Conservation (phyloP, 352 stramenopile genomes). For the Phytopythium delawarense region DNA sequence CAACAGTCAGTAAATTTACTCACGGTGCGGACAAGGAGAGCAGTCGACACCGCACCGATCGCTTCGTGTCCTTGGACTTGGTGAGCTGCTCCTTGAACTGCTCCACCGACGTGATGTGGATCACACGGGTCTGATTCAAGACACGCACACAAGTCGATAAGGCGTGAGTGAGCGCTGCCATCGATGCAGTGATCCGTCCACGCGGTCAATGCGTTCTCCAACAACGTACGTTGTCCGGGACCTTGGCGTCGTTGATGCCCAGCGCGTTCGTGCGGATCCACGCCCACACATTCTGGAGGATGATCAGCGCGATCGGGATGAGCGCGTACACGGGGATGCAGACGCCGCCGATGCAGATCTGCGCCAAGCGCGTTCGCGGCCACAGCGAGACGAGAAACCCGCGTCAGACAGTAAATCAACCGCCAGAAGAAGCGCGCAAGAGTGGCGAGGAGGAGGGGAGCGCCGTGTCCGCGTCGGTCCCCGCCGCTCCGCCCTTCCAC, state of each 20-base stretch:
- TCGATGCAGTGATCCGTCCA: background rate
- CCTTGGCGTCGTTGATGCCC: slow-evolving; percentile 41
- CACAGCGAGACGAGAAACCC: background rate
- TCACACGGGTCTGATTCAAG: slow-evolving; percentile 47
- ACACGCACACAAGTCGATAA: background rate
- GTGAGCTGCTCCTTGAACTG: slow-evolving; percentile 71
- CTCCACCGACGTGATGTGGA: slow-evolving; percentile 64
- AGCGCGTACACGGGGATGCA: slow-evolving; percentile 78
- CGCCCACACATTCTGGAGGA: slow-evolving; percentile 62
- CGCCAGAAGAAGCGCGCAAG: background rate
- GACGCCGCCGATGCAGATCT: slow-evolving; percentile 81
- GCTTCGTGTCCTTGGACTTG: slow-evolving; percentile 65
- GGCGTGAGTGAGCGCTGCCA: background rate
- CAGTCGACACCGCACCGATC: slow-evolving; percentile 26
- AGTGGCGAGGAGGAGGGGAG: background rate
- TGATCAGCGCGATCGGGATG: slow-evolving; percentile 64
- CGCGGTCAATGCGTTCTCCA: background rate
- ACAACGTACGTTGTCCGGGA: slow-evolving; percentile 40
- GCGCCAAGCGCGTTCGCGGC: background rate
- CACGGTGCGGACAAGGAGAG: background rate
- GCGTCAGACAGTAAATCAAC: background rate
- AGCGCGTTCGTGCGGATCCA: slow-evolving; percentile 69
- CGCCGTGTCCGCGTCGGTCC: background rate
- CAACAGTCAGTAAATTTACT: background rate
- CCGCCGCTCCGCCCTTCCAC: background rate